These are phyloP conservation scores for Acarospora socialis DNA, from an alignment of 2,329 filamentous ascomycete genomes.

Conservation along the genomic window DNA sequence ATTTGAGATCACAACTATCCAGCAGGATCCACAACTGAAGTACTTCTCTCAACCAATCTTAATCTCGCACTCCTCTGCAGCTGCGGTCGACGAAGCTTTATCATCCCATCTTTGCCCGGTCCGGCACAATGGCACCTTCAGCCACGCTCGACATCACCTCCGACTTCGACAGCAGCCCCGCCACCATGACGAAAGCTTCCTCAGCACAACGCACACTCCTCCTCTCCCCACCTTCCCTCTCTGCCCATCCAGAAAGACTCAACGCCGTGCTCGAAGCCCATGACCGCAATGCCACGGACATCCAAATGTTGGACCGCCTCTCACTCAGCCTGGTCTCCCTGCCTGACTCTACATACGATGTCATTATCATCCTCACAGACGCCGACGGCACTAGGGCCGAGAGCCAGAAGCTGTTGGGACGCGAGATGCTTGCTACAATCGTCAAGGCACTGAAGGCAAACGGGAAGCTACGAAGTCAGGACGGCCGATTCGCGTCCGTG, in stretches of 20 bases:
- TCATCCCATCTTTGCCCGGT: no score
- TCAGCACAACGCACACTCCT: constrained; percentile 51
- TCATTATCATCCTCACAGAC: constrained; percentile 71
- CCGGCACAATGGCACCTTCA: constrained; percentile 12
- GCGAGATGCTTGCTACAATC: constrained; percentile 54
- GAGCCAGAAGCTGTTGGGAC: constrained; percentile 48
- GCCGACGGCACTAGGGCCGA: constrained; percentile 54
- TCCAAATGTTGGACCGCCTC: constrained; percentile 96
- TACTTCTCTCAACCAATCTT: no score
- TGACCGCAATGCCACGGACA: constrained; percentile 64
- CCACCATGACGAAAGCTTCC: background rate
- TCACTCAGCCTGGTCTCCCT: constrained; percentile 67
- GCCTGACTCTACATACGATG: constrained; percentile 63
- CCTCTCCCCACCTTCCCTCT: constrained; percentile 79
- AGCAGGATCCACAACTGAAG: no score
- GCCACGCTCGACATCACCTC: constrained; percentile 3
- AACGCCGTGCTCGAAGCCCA: constrained; percentile 55
- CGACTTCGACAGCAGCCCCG: constrained; percentile 2
- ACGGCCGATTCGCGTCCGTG: constrained; percentile 41
- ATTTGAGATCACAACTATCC: no score
- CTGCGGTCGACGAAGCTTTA: no score
- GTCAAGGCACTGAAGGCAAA: constrained; percentile 57
- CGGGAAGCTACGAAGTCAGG: constrained; percentile 54
- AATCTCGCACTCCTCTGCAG: no score
- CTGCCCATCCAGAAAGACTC: constrained; percentile 68